phyloP scores from a whole-genome alignment of 1,284 basidiomycete genomes.

The Dichomitus squalens region DNA sequence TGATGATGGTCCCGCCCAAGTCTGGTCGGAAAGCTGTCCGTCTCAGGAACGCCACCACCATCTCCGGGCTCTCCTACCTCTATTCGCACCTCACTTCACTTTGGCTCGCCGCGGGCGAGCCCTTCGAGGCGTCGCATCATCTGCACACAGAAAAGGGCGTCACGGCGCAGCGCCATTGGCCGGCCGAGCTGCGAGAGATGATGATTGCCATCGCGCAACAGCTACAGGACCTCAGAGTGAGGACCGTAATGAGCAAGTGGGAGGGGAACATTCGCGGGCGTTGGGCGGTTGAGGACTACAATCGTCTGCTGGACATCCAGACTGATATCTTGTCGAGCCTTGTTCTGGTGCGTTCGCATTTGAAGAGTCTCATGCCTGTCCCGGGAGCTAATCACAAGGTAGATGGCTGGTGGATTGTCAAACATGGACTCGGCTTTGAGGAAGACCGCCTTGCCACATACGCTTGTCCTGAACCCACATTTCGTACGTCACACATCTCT shows the following conservation, averaged over 20 bases:
- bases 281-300: slow-evolving; percentile 54
- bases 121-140: slow-evolving; percentile 11
- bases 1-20: slow-evolving; percentile 54
- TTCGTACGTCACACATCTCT: slow-evolving; percentile 36
- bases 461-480: slow-evolving; percentile 50
- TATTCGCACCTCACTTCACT: slow-evolving; percentile 47
- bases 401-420: slow-evolving; percentile 45
- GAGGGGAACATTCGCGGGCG: slow-evolving; percentile 51
- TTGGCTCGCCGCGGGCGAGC: slow-evolving; percentile 39
- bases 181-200: slow-evolving; percentile 33
- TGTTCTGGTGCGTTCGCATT: slow-evolving; percentile 37
- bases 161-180: slow-evolving; percentile 23
- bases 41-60: slow-evolving; percentile 44
- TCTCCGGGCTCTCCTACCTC: slow-evolving; percentile 41
- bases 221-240: slow-evolving; percentile 37
- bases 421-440: slow-evolving; percentile 43
- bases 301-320: slow-evolving; percentile 42
- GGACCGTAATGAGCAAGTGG: slow-evolving; percentile 47
- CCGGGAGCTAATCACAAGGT: neutral
- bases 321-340: slow-evolving; percentile 45
- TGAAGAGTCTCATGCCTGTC: neutral
- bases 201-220: slow-evolving; percentile 39
- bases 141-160: slow-evolving; percentile 7
- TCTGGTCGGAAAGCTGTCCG: slow-evolving; percentile 52
- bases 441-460: slow-evolving; percentile 41